Percentiles rank a stretch among this genome's conserved stretches.
These are phyloP conservation scores for Scenedesmus sp. DNA, from an alignment of 163 green algal genomes.

Conservation along the genomic window DNA sequence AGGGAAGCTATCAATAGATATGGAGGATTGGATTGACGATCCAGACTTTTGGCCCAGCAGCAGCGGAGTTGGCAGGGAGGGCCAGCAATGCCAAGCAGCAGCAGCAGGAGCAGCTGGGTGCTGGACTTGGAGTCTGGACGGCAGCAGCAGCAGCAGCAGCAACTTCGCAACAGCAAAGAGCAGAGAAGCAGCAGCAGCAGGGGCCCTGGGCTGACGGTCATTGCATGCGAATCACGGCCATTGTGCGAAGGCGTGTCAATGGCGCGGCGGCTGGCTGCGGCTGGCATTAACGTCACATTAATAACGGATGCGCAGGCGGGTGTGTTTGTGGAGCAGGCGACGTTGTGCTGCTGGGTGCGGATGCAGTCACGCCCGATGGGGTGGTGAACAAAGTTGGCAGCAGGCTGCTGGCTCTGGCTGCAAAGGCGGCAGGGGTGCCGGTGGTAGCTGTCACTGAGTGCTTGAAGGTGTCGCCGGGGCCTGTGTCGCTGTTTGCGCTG, in stretches of 20 bases:
- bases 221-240: slow-evolving; percentile 65
- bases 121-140: background rate
- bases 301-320: slow-evolving; percentile 67
- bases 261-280: slow-evolving; percentile 48
- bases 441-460: slow-evolving; percentile 53
- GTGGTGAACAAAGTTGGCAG: slow-evolving; percentile 67
- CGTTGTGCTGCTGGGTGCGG: slow-evolving; percentile 63
- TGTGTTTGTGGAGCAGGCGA: slow-evolving; percentile 55
- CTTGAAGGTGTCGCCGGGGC: slow-evolving; percentile 57
- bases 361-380: slow-evolving; percentile 46
- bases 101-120: background rate
- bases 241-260: slow-evolving; percentile 61
- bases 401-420: slow-evolving; percentile 58
- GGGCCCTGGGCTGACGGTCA: slow-evolving; percentile 2
- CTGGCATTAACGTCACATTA: slow-evolving; percentile 52
- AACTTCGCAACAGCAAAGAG: background rate
- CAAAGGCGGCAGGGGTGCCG: slow-evolving; percentile 46
- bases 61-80: slow-evolving; percentile 30
- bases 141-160: slow-evolving; percentile 40
- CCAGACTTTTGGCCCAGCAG: slow-evolving; percentile 49
- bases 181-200: background rate
- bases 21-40: slow-evolving; percentile 35
- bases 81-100: background rate
- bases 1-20: background rate
- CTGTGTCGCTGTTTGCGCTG: slow-evolving; percentile 40